Evolutionary conservation across 257 asterid species (phyloP).

Genomic region (Primulina eburnea): DNA sequence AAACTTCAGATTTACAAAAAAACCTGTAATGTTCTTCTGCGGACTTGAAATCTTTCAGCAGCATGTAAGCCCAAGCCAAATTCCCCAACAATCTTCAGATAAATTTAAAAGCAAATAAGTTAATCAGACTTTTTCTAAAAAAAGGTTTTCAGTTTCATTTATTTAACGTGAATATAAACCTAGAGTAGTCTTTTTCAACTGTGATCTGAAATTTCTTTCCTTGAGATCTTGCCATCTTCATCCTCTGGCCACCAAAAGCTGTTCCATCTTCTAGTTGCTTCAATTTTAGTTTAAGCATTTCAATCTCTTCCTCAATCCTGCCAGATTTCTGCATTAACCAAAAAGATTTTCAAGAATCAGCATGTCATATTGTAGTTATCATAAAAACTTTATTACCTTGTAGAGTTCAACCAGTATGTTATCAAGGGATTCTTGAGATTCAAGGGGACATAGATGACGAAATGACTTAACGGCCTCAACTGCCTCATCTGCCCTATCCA

Average conservation of each 20-base stretch:
- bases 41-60: conserved; percentile 56
- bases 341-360: neutral
- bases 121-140: conserved; percentile 11
- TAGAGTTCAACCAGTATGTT: conserved; percentile 75
- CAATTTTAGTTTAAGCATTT: conserved; percentile 56
- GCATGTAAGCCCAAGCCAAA: conserved; percentile 91
- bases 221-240: conserved; percentile 80
- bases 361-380: neutral
- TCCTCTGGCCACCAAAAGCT: conserved; percentile 66
- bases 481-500: conserved; percentile 85
- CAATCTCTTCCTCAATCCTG: conserved; percentile 68
- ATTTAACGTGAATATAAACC: conserved; percentile 35
- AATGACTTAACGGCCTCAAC: conserved; percentile 93
- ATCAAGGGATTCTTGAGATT: conserved; percentile 87
- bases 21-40: conserved; percentile 82
- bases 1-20: neutral
- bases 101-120: conserved; percentile 1
- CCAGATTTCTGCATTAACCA: conserved; percentile 67
- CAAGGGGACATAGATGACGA: conserved; percentile 81
- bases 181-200: conserved; percentile 77
- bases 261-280: conserved; percentile 71
- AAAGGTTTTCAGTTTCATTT: neutral
- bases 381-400: conserved; percentile 44
- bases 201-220: conserved; percentile 74
- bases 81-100: conserved; percentile 75